Evolutionary conservation across 2,329 filamentous ascomycete species (phyloP).

Genomic region (Aspergillus luchuensis): DNA sequence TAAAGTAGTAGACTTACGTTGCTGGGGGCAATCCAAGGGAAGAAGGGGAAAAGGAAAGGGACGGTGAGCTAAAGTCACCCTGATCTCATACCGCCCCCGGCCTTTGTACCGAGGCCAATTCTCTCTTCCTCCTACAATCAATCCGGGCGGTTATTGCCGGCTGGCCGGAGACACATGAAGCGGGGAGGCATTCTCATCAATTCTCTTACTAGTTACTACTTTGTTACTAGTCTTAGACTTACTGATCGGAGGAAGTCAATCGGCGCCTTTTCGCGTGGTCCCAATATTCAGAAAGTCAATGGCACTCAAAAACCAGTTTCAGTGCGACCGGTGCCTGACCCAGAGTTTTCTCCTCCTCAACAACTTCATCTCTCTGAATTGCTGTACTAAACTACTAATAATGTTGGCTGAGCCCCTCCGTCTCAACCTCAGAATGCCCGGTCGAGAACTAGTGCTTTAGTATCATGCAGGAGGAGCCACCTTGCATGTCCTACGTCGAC

Average conservation of each 20-base stretch:
- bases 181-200: background rate
- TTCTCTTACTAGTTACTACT: too few relatives aligned
- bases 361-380: background rate
- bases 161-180: background rate
- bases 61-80: background rate
- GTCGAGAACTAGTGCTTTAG: slow-evolving; percentile 3
- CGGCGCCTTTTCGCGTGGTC: background rate
- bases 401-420: background rate
- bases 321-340: background rate
- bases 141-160: slow-evolving; percentile 10
- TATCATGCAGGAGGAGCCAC: background rate
- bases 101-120: slow-evolving; percentile 16
- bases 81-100: slow-evolving; percentile 12
- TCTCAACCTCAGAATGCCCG: background rate
- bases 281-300: slow-evolving; percentile 7
- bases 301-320: background rate
- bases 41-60: background rate
- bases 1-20: background rate
- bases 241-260: background rate
- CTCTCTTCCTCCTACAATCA: background rate
- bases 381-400: background rate
- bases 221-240: too few relatives aligned
- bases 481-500: background rate
- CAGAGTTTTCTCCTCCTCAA: background rate
- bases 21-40: background rate